phyloP scores from a whole-genome alignment of 2,329 filamentous ascomycete genomes.

The Mycosphaerella sp. region DNA sequence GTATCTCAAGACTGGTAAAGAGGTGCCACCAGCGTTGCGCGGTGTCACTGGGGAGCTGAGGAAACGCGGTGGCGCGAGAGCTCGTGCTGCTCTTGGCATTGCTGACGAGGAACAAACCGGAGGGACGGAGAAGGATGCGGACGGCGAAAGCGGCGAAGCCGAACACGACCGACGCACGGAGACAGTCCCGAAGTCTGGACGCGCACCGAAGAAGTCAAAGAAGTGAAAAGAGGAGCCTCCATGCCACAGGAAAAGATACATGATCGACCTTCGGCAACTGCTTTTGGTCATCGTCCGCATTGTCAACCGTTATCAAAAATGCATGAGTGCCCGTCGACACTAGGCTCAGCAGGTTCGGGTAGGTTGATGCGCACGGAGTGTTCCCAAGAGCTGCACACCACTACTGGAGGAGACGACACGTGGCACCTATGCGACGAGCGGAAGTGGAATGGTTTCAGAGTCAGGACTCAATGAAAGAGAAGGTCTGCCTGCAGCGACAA shows the following conservation, averaged over 20 bases:
- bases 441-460: not conserved
- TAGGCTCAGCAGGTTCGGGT: no score
- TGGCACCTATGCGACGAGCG: no score
- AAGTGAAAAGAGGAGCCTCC: not conserved
- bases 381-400: no score
- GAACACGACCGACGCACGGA: conserved; percentile 5
- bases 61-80: conserved; percentile 48
- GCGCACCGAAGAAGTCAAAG: conserved; percentile 15
- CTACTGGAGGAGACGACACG: no score
- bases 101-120: conserved; percentile 14
- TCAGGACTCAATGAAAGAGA: not conserved
- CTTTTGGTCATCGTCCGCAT: no score
- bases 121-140: conserved; percentile 4
- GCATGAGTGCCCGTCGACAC: no score
- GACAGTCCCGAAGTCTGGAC: conserved; percentile 5
- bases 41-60: conserved; percentile 86
- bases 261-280: no score
- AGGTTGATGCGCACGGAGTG: no score
- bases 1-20: conserved; percentile 84
- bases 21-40: conserved; percentile 81
- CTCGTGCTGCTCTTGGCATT: conserved; percentile 30
- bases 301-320: no score
- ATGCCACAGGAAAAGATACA: not conserved
- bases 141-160: conserved; percentile 11
- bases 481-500: not conserved